Evolutionary conservation across 164 flowering plant genomes (phyloP).

Genomic region (Annona cherimola): DNA sequence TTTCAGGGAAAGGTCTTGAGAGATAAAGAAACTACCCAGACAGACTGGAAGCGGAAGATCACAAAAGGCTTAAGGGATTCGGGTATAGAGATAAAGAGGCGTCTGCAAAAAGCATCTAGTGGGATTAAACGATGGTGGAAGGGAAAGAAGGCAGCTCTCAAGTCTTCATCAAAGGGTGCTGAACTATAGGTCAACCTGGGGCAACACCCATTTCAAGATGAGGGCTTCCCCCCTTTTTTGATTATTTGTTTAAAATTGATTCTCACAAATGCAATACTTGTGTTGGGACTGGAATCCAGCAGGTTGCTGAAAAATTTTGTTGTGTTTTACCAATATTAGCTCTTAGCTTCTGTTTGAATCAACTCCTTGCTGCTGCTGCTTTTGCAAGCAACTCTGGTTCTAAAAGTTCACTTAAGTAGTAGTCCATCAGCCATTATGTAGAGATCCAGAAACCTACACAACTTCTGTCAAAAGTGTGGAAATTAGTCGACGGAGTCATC

Average conservation of each 20-base stretch:
- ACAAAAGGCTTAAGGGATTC: slow-evolving; percentile 34
- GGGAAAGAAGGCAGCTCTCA: slow-evolving; percentile 27
- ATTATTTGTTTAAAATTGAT: neutral
- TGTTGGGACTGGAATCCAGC: too few relatives aligned
- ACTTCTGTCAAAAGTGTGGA: too few relatives aligned
- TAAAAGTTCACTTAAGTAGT: too few relatives aligned
- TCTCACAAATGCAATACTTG: neutral
- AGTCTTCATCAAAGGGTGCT: slow-evolving; percentile 26
- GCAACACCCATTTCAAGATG: neutral
- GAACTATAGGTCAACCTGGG: slow-evolving; percentile 42
- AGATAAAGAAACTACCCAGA: slow-evolving; percentile 41
- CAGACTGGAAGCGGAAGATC: slow-evolving; percentile 57
- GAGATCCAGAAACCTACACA: too few relatives aligned
- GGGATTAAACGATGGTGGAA: slow-evolving; percentile 61
- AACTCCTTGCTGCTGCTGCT: too few relatives aligned
- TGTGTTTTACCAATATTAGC: neutral
- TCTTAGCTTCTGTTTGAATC: neutral
- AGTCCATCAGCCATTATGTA: too few relatives aligned
- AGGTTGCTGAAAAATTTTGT: neutral
- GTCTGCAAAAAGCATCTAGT: slow-evolving; percentile 40
- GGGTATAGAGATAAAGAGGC: slow-evolving; percentile 38
- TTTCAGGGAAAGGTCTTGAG: slow-evolving; percentile 60
- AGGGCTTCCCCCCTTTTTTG: neutral
- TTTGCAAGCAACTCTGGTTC: too few relatives aligned
- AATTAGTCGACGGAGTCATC: too few relatives aligned